These are phyloP conservation scores for Torulaspora quercuum DNA, from an alignment of 805 yeast genomes.

Conservation along the genomic window DNA sequence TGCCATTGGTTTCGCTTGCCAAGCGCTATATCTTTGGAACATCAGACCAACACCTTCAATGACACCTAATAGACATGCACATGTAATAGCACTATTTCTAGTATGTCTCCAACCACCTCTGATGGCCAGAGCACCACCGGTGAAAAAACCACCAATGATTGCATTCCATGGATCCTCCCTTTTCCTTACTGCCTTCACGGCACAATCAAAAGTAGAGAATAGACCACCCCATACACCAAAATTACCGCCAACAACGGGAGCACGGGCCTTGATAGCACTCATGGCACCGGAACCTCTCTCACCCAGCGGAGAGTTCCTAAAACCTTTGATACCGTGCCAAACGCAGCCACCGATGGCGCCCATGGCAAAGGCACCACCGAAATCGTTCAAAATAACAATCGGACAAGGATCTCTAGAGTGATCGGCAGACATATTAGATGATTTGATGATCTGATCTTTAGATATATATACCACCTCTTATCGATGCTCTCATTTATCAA, in stretches of 20 bases:
- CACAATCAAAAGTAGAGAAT: slow-evolving; percentile 92
- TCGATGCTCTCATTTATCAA: background rate
- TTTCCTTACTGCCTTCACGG: slow-evolving; percentile 90
- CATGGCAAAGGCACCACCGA: slow-evolving; percentile 99
- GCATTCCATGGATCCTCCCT: slow-evolving; percentile 99
- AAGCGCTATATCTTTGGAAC: slow-evolving; percentile 86
- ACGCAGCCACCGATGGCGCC: slow-evolving; percentile 98
- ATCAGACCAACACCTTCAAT: slow-evolving; percentile 98
- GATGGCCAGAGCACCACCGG: slow-evolving; percentile 96
- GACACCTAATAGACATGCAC: slow-evolving; percentile 94
- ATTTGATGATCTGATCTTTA: too few species aligned
- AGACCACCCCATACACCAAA: slow-evolving; percentile 99
- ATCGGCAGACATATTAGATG: slow-evolving; percentile 87
- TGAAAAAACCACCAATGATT: slow-evolving; percentile 94
- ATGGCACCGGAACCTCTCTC: slow-evolving; percentile 89
- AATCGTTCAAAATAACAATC: slow-evolving; percentile 88
- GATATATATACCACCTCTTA: slow-evolving; percentile 49
- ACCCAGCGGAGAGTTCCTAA: slow-evolving; percentile 95
- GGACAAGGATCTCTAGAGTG: slow-evolving; percentile 99
- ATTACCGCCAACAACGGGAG: slow-evolving; percentile 98
- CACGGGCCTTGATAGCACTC: slow-evolving; percentile 89
- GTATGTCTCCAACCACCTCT: slow-evolving; percentile 99
- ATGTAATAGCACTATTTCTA: slow-evolving; percentile 92
- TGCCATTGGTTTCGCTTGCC: slow-evolving; percentile 70
- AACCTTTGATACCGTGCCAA: slow-evolving; percentile 99